These are phyloP conservation scores for Penicillium occitanis DNA, from an alignment of 2,329 filamentous ascomycete species.

Conservation along the genomic window DNA sequence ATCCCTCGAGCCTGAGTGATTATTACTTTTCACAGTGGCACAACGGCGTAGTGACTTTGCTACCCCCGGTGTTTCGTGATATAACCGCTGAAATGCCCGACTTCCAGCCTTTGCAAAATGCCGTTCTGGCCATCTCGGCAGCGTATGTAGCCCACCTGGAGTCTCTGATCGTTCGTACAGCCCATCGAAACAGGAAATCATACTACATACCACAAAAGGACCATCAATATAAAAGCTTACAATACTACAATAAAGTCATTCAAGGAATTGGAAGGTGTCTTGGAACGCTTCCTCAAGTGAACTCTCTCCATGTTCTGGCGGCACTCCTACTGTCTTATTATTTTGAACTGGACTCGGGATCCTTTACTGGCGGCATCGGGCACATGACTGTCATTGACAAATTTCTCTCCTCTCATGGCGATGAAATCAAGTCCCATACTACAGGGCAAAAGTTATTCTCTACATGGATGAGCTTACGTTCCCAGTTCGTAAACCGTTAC, in stretches of 20 bases:
- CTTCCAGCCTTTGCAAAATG: constrained; percentile 10
- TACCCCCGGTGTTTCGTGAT: constrained; percentile 9
- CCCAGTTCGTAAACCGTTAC: constrained; percentile 17
- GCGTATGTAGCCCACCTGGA: constrained; percentile 13
- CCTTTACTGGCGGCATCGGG: constrained; percentile 15
- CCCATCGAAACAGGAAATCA: constrained; percentile 9
- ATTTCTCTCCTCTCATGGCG: constrained; percentile 6
- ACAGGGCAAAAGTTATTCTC: constrained; percentile 9
- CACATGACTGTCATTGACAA: constrained; percentile 18
- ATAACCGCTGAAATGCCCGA: constrained; percentile 16
- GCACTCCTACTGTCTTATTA: constrained; percentile 16
- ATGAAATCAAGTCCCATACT: constrained; percentile 8
- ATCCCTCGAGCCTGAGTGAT: constrained; percentile 3
- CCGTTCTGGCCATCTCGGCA: constrained; percentile 10
- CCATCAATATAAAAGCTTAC: constrained; percentile 17
- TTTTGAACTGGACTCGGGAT: constrained; percentile 15
- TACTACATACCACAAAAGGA: constrained; percentile 17
- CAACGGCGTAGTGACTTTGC: constrained; percentile 7
- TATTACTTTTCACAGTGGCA: constrained; percentile 15
- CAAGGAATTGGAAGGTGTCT: constrained; percentile 11
- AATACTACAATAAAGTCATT: constrained; percentile 16
- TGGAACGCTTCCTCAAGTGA: constrained; percentile 1
- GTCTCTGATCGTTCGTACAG: constrained; percentile 9
- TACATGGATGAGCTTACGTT: constrained; percentile 17
- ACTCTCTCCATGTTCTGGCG: constrained; percentile 12